Conservation (phyloP, 768 basidiomycete species). For the Pleurotus giganteus region DNA sequence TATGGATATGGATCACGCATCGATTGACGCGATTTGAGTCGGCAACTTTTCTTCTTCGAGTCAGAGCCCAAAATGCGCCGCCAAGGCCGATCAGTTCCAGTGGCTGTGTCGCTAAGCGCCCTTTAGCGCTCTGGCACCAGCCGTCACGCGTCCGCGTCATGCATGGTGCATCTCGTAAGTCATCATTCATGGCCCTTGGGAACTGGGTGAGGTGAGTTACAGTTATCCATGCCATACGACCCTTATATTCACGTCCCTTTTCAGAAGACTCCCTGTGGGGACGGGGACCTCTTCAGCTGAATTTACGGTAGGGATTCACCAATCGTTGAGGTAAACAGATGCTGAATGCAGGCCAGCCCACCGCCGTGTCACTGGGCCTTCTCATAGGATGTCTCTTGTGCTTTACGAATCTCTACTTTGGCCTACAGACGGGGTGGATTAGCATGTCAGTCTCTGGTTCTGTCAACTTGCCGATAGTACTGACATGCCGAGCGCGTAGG, state of each 20-base stretch:
- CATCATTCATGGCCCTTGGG: no score
- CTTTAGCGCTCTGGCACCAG: background rate
- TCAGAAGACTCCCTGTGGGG: no score
- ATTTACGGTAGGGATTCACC: constrained; percentile 1
- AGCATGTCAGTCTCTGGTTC: constrained; percentile 56
- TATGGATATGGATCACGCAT: constrained; percentile 10
- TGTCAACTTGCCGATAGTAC: background rate
- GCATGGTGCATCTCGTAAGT: no score
- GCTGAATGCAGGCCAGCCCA: constrained; percentile 20
- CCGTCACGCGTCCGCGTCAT: background rate
- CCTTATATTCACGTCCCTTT: no score
- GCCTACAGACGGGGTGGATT: constrained; percentile 88
- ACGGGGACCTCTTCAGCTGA: background rate
- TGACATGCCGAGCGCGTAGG: constrained; percentile 41
- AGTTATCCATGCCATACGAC: no score
- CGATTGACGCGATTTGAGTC: constrained; percentile 12
- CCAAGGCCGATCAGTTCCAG: background rate
- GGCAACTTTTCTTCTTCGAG: background rate
- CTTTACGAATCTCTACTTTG: constrained; percentile 89
- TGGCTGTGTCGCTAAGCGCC: background rate
- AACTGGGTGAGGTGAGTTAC: no score
- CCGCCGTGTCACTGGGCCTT: constrained; percentile 75
- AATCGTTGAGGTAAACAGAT: background rate
- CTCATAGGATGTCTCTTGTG: constrained; percentile 84
- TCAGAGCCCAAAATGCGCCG: background rate